Evolutionary conservation across 495 filamentous ascomycete species (phyloP).

Genomic region (Podospora sp.): DNA sequence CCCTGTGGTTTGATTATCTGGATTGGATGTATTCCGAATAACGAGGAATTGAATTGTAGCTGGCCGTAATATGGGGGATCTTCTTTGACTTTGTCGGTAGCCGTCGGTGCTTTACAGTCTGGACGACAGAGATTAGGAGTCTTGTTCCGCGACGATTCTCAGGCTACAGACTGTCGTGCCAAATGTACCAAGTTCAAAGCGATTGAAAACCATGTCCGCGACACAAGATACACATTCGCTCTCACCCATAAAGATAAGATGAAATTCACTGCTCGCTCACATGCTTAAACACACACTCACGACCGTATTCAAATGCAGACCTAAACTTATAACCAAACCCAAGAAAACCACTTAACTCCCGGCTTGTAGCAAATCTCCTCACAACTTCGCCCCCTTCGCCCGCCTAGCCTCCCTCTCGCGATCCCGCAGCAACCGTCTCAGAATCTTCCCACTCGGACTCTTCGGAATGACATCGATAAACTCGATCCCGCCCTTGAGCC

Average conservation of each 20-base stretch:
- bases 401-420: slow-evolving; percentile 71
- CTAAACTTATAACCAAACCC: background rate
- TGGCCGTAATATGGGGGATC: background rate
- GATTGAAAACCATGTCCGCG: too few species aligned
- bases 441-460: slow-evolving; percentile 90
- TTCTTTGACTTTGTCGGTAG: too few species aligned
- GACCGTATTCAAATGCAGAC: too few species aligned
- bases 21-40: background rate
- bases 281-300: too few species aligned
- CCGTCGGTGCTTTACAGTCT: too few species aligned
- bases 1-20: background rate
- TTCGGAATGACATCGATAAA: slow-evolving; percentile 81
- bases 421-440: slow-evolving; percentile 79
- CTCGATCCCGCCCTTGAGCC: slow-evolving; percentile 81
- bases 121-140: too few species aligned
- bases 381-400: slow-evolving; percentile 58
- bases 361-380: slow-evolving; percentile 1
- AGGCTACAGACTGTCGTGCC: too few species aligned
- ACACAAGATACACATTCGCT: too few species aligned
- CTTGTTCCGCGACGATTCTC: background rate
- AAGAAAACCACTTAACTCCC: background rate
- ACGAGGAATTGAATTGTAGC: background rate
- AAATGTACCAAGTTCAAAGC: too few species aligned
- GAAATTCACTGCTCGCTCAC: too few species aligned
- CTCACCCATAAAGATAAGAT: too few species aligned